Evolutionary conservation across 495 filamentous ascomycete species (phyloP).

Genomic region (Daldinia caldariorum): DNA sequence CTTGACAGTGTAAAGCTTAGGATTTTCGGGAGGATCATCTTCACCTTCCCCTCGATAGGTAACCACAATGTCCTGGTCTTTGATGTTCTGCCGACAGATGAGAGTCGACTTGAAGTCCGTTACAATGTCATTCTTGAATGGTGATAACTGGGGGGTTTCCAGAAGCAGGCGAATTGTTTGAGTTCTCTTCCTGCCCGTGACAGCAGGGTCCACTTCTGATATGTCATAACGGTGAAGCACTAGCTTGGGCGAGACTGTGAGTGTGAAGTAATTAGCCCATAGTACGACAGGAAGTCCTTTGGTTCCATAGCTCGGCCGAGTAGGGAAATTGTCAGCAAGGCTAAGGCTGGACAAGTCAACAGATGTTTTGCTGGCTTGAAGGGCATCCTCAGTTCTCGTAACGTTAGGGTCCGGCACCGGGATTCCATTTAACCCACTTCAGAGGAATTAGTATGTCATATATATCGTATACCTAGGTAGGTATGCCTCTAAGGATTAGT

Average conservation of each 20-base stretch:
- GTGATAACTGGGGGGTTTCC: conserved; percentile 42
- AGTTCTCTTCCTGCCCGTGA: conserved; percentile 55
- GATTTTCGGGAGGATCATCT: conserved; percentile 48
- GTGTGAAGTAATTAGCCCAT: conserved; percentile 64
- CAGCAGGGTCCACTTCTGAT: conserved; percentile 44
- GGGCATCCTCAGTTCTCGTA: conserved; percentile 4
- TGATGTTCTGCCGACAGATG: conserved; percentile 54
- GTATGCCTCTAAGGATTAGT: background rate
- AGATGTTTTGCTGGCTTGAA: conserved; percentile 12
- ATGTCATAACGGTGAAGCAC: conserved; percentile 58
- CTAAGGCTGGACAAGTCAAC: background rate
- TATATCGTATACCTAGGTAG: no score
- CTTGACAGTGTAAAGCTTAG: conserved; percentile 53
- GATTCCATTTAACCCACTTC: conserved; percentile 7
- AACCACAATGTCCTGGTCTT: conserved; percentile 47
- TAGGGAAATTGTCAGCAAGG: conserved; percentile 38
- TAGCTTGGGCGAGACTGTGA: conserved; percentile 50
- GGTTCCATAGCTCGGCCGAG: conserved; percentile 63
- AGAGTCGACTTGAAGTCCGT: conserved; percentile 62
- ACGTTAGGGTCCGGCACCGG: background rate
- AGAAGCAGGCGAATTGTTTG: conserved; percentile 62
- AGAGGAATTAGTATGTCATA: background rate
- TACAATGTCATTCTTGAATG: conserved; percentile 50
- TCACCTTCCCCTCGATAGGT: conserved; percentile 34
- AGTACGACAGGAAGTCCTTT: conserved; percentile 54